These are phyloP conservation scores for Eustoma russellianum DNA, from an alignment of 257 asterid species.

Conservation along the genomic window DNA sequence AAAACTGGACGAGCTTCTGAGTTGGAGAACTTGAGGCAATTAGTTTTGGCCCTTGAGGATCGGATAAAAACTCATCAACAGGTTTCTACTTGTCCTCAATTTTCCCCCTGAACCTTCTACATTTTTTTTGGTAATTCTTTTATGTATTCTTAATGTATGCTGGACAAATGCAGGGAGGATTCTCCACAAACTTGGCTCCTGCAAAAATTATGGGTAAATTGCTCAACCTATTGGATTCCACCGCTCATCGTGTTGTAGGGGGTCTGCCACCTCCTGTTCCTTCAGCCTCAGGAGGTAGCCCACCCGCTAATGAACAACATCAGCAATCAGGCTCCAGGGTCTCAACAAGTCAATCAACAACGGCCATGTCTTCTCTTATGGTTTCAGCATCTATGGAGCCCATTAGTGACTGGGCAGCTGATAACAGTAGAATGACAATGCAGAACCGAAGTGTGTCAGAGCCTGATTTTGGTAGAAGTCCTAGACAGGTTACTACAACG, in stretches of 20 bases:
- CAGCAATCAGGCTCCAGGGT: constrained; percentile 59
- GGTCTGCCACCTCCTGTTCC: constrained; percentile 60
- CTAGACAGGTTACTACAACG: constrained; percentile 60
- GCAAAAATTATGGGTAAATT: constrained; percentile 66
- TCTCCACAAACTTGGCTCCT: constrained; percentile 79
- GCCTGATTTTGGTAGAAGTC: constrained; percentile 94
- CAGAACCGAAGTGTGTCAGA: constrained; percentile 92
- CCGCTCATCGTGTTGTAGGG: constrained; percentile 84
- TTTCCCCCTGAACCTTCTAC: too few species aligned
- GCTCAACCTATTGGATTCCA: constrained; percentile 69
- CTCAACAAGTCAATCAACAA: constrained; percentile 80
- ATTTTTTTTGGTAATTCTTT: constrained; percentile 1
- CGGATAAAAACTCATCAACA: constrained; percentile 91
- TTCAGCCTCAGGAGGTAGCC: constrained; percentile 31
- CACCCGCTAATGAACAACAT: constrained; percentile 36
- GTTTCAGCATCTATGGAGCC: constrained; percentile 73
- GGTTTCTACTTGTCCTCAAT: constrained; percentile 24
- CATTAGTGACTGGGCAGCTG: constrained; percentile 50
- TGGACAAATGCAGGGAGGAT: constrained; percentile 70
- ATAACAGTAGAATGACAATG: constrained; percentile 39
- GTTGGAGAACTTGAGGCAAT: constrained; percentile 54
- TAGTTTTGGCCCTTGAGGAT: constrained; percentile 76
- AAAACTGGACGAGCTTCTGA: constrained; percentile 86
- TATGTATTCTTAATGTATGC: constrained; percentile 14
- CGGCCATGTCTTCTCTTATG: constrained; percentile 88